These are phyloP conservation scores for Mucor racemosus DNA, from an alignment of 371 early-diverging fungal genomes.

Conservation along the genomic window DNA sequence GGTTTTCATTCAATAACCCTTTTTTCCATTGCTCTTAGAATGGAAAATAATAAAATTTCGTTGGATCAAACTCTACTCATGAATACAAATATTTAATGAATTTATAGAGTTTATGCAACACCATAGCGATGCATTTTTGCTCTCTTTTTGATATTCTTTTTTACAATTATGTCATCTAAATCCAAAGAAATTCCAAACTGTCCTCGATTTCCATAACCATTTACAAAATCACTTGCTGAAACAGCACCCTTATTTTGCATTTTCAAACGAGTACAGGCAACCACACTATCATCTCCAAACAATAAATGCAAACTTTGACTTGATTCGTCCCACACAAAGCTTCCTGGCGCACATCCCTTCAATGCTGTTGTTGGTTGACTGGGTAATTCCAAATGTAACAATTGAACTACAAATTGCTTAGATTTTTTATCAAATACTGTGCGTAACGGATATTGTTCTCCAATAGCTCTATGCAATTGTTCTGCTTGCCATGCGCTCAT, in stretches of 20 bases:
- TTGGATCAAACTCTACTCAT: no score
- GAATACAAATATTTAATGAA: no score
- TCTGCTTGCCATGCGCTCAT: constrained; percentile 70
- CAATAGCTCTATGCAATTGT: constrained; percentile 75
- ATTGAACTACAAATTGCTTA: constrained; percentile 27
- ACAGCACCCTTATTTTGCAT: constrained; percentile 67
- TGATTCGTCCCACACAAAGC: constrained; percentile 45
- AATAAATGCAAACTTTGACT: constrained; percentile 44
- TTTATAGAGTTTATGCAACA: neutral
- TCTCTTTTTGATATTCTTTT: constrained; percentile 17
- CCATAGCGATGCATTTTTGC: constrained; percentile 15
- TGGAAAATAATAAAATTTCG: no score
- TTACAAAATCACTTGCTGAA: constrained; percentile 71
- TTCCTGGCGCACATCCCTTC: constrained; percentile 49
- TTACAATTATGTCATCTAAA: neutral
- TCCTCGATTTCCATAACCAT: constrained; percentile 66
- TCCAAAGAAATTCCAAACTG: constrained; percentile 5
- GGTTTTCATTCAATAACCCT: no score
- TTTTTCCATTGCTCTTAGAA: no score
- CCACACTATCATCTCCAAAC: constrained; percentile 50
- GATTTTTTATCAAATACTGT: constrained; percentile 21
- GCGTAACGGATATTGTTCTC: constrained; percentile 53
- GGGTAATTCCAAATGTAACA: constrained; percentile 35
- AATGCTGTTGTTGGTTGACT: constrained; percentile 12
- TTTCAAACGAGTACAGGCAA: constrained; percentile 50